Percentiles rank a stretch among this genome's conserved stretches.
These are phyloP conservation scores for Friedmanniomyces simplex DNA, from an alignment of 495 filamentous ascomycete genomes.

Conservation along the genomic window DNA sequence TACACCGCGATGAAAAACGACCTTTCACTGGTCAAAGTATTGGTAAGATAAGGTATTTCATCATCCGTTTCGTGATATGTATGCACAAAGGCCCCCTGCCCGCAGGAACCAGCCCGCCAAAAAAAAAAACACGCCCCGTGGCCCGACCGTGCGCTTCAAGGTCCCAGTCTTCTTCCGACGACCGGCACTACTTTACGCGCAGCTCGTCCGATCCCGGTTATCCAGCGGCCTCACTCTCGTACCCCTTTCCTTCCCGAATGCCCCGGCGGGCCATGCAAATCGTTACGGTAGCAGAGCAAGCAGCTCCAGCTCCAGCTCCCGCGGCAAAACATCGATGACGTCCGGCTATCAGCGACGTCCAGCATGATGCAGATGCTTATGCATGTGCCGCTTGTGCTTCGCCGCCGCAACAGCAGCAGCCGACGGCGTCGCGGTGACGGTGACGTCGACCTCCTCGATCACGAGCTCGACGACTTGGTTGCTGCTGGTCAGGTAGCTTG, in stretches of 20 bases:
- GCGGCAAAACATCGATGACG: too few relatives aligned
- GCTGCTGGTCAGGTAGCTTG: slow-evolving; percentile 12
- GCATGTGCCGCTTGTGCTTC: slow-evolving; percentile 8
- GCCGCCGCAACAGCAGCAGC: too few relatives aligned
- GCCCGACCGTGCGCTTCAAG: too few relatives aligned
- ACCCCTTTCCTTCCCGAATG: not conserved
- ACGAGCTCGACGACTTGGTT: slow-evolving; percentile 15
- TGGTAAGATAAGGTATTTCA: too few relatives aligned
- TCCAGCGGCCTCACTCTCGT: not conserved
- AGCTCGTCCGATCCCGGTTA: not conserved
- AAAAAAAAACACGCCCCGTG: too few relatives aligned
- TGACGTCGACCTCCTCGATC: slow-evolving; percentile 16
- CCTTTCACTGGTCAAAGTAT: not conserved
- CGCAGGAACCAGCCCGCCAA: slow-evolving; percentile 6
- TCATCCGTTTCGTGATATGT: not conserved
- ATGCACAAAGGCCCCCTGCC: slow-evolving; percentile 2
- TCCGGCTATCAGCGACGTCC: not conserved
- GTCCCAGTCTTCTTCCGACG: too few relatives aligned
- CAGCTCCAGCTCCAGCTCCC: too few relatives aligned
- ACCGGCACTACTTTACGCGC: not conserved
- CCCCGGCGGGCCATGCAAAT: not conserved
- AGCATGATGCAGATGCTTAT: slow-evolving; percentile 10
- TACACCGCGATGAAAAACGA: not conserved
- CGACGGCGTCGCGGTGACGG: slow-evolving; percentile 14
- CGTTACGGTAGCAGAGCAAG: too few relatives aligned